These are phyloP conservation scores for Lachnellula subtilissima DNA, from an alignment of 2,329 filamentous ascomycete species.

Conservation along the genomic window DNA sequence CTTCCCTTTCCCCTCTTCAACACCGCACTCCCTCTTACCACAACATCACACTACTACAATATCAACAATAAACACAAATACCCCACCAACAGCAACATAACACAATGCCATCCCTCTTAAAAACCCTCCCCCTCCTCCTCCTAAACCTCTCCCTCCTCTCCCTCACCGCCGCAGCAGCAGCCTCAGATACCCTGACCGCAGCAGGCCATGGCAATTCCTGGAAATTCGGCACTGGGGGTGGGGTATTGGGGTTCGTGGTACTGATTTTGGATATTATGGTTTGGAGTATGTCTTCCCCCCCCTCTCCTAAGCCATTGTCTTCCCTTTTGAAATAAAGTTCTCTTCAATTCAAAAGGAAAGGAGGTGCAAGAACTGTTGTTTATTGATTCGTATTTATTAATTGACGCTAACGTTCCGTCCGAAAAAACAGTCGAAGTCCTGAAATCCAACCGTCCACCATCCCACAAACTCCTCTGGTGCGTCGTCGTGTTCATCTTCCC, in stretches of 20 bases:
- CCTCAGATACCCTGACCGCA: conserved; percentile 35
- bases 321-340: too few relatives aligned
- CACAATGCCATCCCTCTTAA: neutral
- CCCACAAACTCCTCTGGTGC: conserved; percentile 57
- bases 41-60: neutral
- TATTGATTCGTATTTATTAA: neutral
- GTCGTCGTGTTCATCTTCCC: conserved; percentile 62
- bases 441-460: conserved; percentile 55
- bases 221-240: conserved; percentile 58
- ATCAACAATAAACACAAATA: neutral
- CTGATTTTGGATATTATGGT: conserved; percentile 59
- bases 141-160: conserved; percentile 39
- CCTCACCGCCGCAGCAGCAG: conserved; percentile 45
- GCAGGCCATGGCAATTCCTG: conserved; percentile 40
- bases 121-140: conserved; percentile 2
- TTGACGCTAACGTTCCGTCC: neutral
- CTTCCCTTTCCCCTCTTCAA: too few relatives aligned
- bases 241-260: conserved; percentile 56
- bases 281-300: conserved; percentile 47
- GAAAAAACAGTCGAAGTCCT: conserved; percentile 58
- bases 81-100: too few relatives aligned
- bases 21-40: neutral
- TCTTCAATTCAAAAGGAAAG: too few relatives aligned
- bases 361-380: neutral
- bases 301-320: neutral